Base-by-base conservation (phyloP, 768 basidiomycete genomes). In the Xerocomellus chrysenteron region DNA sequence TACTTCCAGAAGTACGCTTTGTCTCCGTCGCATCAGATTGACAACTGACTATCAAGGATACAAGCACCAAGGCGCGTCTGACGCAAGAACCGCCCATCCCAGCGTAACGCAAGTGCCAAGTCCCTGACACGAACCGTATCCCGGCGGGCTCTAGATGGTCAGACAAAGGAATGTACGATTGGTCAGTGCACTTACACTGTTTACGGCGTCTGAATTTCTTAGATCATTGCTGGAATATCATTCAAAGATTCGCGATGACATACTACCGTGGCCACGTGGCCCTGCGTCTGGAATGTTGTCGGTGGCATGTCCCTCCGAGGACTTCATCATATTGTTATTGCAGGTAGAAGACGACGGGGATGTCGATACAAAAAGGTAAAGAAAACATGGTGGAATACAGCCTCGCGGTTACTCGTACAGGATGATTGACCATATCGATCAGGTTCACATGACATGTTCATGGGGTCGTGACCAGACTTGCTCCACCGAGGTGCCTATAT, bases 401-500 rank as follows among this genome's bases (percentile, higher is more conserved):
- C 52, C 36, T 47, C 55, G 46, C 45, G 21, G 39, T 17, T 59
- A 62, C 52, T 60, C 55, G 47, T 63, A 71, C 58, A 58, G 17
- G 39, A 62, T 54, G 52, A 35, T 52, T 41, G 47, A 49, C 24
- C 47, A 50, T 26, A 35, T 47, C 26, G 35, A 59, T 28, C 47
- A 46, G 36, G 24, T 12, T 11, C n/a, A 26, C 46, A 39, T 21
- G 45, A 36, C 43, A 26, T 24, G 39, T 24, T 70, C 57, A 72
- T 21, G 70, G 72, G 14, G 61, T 65, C 50, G 72, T 47, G 9
- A 72, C 66, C 54, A 73, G 48, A 52, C 35, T 57, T 13, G 45
- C 59, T n/a, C 64, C 63, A 36, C 51, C 45, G 28, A 65, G 52
- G 46, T 70, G 70, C 7, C 63, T 61, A n/a, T 73, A 73, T 1